Percentiles rank a stretch among this genome's conserved stretches.
These are phyloP conservation scores for Russula virescens DNA, from an alignment of 768 basidiomycete species.

Conservation along the genomic window DNA sequence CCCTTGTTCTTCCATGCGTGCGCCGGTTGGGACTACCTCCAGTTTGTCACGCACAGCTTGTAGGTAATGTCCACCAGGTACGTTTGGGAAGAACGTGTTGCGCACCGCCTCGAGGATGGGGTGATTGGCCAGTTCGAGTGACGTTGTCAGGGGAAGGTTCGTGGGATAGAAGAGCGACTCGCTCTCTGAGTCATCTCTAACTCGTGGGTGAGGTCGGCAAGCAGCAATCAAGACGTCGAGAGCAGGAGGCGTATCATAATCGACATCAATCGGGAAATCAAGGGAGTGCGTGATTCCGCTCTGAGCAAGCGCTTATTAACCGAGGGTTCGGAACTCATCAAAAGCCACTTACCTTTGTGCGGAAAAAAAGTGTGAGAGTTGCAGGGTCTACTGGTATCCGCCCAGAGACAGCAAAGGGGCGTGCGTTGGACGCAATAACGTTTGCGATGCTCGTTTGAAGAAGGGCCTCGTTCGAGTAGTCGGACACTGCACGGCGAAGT, in stretches of 20 bases:
- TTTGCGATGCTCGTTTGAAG: constrained; percentile 51
- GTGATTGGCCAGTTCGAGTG: constrained; percentile 75
- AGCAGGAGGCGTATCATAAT: constrained; percentile 67
- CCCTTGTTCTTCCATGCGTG: constrained; percentile 51
- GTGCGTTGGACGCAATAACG: constrained; percentile 53
- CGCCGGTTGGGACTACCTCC: constrained; percentile 60
- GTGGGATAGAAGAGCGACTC: constrained; percentile 71
- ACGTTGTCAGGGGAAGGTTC: constrained; percentile 64
- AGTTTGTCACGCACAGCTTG: constrained; percentile 61
- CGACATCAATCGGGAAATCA: constrained; percentile 76
- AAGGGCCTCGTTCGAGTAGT: constrained; percentile 47
- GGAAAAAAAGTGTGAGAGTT: constrained; percentile 68
- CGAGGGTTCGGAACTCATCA: not conserved
- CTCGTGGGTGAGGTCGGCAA: constrained; percentile 59
- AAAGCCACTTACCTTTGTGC: constrained; percentile 55
- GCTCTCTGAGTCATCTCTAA: constrained; percentile 44
- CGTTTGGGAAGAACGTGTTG: constrained; percentile 62
- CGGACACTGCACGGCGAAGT: constrained; percentile 33
- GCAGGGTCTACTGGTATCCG: constrained; percentile 65
- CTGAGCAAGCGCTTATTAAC: constrained; percentile 33
- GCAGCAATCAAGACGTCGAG: constrained; percentile 73
- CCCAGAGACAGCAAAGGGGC: constrained; percentile 60
- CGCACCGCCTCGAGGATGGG: constrained; percentile 76
- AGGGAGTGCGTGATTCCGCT: constrained; percentile 74
- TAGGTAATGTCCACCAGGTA: constrained; percentile 65